phyloP scores from a whole-genome alignment of 495 filamentous ascomycete species.

The Neurospora sp. region DNA sequence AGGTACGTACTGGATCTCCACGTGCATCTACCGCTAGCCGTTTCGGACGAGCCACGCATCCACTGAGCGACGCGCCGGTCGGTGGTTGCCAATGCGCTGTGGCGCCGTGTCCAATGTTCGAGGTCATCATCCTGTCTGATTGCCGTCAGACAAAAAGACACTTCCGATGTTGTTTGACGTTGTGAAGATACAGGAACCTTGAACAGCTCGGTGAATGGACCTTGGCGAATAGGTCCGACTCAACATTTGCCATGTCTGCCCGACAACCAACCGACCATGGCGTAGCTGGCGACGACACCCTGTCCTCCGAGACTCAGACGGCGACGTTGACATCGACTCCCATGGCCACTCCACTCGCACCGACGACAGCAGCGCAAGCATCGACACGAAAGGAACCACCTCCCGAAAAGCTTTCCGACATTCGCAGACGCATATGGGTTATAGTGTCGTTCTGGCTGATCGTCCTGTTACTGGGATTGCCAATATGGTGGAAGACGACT shows the following conservation, averaged over 20 bases:
- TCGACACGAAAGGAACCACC: constrained; percentile 45
- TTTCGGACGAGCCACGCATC: not conserved
- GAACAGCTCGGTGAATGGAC: not conserved
- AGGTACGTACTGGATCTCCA: not conserved
- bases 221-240: not conserved
- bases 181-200: not conserved
- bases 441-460: constrained; percentile 88
- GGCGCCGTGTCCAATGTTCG: not conserved
- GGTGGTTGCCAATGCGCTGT: not conserved
- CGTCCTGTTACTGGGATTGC: constrained; percentile 73
- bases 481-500: constrained; percentile 97
- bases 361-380: not conserved
- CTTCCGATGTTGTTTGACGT: not conserved
- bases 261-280: constrained; percentile 12
- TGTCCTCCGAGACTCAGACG: not conserved
- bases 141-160: not conserved
- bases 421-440: constrained; percentile 57
- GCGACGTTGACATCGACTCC: not conserved
- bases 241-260: constrained; percentile 19
- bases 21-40: not conserved
- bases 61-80: not conserved
- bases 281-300: not conserved
- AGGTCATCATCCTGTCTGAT: not conserved
- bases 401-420: constrained; percentile 60
- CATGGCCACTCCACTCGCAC: not conserved